Percentiles rank a stretch among this genome's conserved stretches.
These are phyloP conservation scores for Rhodocollybia butyracea DNA, from an alignment of 768 basidiomycete genomes.

Conservation along the genomic window DNA sequence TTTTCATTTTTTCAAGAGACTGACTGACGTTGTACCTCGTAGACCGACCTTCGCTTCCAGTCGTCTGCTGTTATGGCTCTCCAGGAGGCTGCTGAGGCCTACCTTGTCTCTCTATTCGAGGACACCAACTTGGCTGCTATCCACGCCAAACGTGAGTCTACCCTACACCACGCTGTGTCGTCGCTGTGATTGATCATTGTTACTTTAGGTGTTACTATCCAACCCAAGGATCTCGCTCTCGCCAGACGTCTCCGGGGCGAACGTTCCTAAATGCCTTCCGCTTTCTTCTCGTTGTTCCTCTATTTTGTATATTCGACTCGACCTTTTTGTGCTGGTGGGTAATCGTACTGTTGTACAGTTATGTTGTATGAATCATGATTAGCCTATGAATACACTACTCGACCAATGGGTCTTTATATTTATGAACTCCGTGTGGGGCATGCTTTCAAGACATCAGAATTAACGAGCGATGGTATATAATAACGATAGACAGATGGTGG, in stretches of 20 bases:
- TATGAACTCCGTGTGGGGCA: not conserved
- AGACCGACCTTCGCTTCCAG: slow-evolving; percentile 94
- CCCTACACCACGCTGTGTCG: slow-evolving; percentile 12
- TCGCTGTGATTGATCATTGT: slow-evolving; percentile 8
- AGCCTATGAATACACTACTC: slow-evolving; percentile 10
- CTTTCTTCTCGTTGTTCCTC: not conserved
- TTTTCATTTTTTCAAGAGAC: not conserved
- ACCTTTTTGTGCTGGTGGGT: not conserved
- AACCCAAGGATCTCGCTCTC: slow-evolving; percentile 88
- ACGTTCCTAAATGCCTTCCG: slow-evolving; percentile 52
- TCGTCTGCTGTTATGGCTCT: slow-evolving; percentile 92
- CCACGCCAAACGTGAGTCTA: slow-evolving; percentile 69
- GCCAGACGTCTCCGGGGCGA: slow-evolving; percentile 86
- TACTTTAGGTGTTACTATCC: slow-evolving; percentile 52
- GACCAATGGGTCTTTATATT: slow-evolving; percentile 5
- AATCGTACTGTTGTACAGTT: not conserved
- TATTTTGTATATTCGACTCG: slow-evolving; percentile 5
- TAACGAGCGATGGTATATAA: too few relatives aligned
- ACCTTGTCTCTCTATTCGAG: slow-evolving; percentile 83
- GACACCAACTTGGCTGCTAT: slow-evolving; percentile 92
- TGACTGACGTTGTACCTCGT: slow-evolving; percentile 5
- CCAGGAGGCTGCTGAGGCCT: slow-evolving; percentile 90
- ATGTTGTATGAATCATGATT: slow-evolving; percentile 1
- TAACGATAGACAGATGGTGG: too few relatives aligned
- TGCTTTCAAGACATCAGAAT: too few relatives aligned